Base-by-base conservation (phyloP, 1,284 basidiomycete genomes). In the Leccinum pseudoinsigne region DNA sequence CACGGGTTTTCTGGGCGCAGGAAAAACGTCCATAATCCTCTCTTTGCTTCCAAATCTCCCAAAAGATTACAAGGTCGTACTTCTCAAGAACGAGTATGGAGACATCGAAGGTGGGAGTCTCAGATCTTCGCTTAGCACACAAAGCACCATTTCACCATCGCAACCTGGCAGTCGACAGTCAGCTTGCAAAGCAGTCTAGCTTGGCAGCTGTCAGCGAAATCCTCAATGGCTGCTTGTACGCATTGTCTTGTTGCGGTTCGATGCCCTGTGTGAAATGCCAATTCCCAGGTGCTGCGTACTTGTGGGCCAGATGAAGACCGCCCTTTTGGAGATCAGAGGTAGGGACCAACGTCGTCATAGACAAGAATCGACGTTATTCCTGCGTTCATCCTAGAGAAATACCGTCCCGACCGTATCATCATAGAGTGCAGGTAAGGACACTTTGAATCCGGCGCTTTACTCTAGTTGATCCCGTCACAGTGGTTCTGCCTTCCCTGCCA, bases 1-100 rank as follows among this genome's bases (percentile, higher is more conserved):
- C 77, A 95, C 92, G 16, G 93, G 93, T 18, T 95, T 93, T 72
- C 81, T 92, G 2, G 90, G 90, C 3, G 84, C 86, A 26, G 86
- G 85, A 47, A 91, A 91, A 72, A 91, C 90, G 0, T 86, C 86
- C 5, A 84, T 93, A 28, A 95, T 96, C 68, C 84, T 95, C n/a
- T 89, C 90, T 3, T 80, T 95, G 1, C 82, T 95, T 2, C 86
- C 89, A 3, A 86, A 88, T 67, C 80, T 96, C 7, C 92, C 93
- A 2, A 84, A 86, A 64, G 89, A 90, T 69, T 95, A 95, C 81
- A 88, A 87, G 70, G 90, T 92, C 40, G 93, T 94, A 2, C 78
- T 96, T 31, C 82, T 97, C 66, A 97, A 97, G 80, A 94, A 94
- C 76, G 92, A 94, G 73, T 94, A 91, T 69, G 92, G 92, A 6